phyloP scores from a whole-genome alignment of 352 stramenopile genomes.

The Phytopythium mirpurense region DNA sequence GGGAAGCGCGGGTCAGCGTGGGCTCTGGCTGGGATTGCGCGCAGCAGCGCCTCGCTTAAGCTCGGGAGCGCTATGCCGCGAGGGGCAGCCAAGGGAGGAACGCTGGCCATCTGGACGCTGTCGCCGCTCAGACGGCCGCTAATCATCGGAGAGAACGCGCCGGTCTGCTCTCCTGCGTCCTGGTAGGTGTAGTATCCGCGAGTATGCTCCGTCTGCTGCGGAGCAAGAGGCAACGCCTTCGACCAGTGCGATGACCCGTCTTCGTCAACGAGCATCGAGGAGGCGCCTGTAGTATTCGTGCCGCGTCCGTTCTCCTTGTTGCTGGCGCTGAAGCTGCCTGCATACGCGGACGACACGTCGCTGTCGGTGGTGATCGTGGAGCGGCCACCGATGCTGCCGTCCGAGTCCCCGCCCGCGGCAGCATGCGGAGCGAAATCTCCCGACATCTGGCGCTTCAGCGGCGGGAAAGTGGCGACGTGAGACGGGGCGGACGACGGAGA shows the following conservation, averaged over 20 bases:
- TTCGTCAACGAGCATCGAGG: not conserved
- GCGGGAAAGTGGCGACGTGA: slow-evolving; percentile 3
- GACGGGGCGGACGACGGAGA: not conserved
- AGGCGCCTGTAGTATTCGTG: slow-evolving; percentile 2
- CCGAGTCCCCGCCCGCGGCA: slow-evolving; percentile 27
- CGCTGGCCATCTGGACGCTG: not conserved
- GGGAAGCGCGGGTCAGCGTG: not conserved
- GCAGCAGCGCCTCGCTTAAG: slow-evolving; percentile 35
- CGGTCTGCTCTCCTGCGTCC: slow-evolving; percentile 17
- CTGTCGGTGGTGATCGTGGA: slow-evolving; percentile 30
- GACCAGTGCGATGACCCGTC: not conserved
- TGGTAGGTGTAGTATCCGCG: slow-evolving; percentile 12
- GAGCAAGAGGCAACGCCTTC: slow-evolving; percentile 6
- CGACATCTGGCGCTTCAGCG: slow-evolving; percentile 7
- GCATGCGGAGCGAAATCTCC: not conserved
- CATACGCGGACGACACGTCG: slow-evolving; percentile 16
- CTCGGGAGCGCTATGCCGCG: slow-evolving; percentile 16
- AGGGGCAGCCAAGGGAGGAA: not conserved
- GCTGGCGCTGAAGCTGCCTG: not conserved
- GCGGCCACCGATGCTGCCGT: slow-evolving; percentile 39
- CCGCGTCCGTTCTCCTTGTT: slow-evolving; percentile 25
- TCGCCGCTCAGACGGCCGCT: not conserved
- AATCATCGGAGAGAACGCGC: slow-evolving; percentile 1
- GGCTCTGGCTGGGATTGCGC: slow-evolving; percentile 19
- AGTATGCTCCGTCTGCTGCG: slow-evolving; percentile 1